phyloP scores from a whole-genome alignment of 2,329 filamentous ascomycete species.

The Claviceps sp. region DNA sequence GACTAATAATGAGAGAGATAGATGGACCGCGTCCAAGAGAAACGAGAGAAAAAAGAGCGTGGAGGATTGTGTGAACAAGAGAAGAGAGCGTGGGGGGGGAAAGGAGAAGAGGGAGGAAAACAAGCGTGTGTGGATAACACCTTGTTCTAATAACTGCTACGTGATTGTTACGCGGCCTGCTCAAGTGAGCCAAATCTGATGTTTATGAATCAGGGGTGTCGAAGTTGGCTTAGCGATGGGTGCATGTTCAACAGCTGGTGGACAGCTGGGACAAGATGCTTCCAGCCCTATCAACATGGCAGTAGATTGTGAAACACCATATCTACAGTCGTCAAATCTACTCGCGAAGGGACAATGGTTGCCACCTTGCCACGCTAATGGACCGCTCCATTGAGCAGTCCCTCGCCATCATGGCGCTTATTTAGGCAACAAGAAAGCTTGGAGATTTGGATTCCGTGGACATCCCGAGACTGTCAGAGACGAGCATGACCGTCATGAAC shows the following conservation, averaged over 20 bases:
- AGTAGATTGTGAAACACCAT: not conserved
- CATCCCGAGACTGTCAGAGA: not conserved
- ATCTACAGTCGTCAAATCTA: not conserved
- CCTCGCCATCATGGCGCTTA: not conserved
- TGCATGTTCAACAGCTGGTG: constrained; percentile 5
- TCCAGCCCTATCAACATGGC: not conserved
- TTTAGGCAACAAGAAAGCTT: not conserved
- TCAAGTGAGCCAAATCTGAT: constrained; percentile 3
- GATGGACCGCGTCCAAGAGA: not conserved
- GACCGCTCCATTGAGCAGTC: no score
- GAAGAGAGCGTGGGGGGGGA: not conserved
- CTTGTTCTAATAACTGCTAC: not conserved
- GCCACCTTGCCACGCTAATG: not conserved
- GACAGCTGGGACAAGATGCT: not conserved
- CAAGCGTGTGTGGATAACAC: not conserved
- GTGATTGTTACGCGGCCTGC: not conserved
- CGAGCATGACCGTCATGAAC: not conserved
- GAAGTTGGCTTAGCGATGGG: not conserved
- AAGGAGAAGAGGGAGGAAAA: not conserved
- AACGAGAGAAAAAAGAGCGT: constrained; percentile 1
- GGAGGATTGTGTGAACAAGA: not conserved
- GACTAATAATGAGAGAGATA: not conserved
- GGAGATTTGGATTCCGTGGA: not conserved
- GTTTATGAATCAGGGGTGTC: constrained; percentile 1
- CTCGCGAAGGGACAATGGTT: not conserved